Conservation (phyloP, 306 rosid genomes). For the Cicer bijugum region DNA sequence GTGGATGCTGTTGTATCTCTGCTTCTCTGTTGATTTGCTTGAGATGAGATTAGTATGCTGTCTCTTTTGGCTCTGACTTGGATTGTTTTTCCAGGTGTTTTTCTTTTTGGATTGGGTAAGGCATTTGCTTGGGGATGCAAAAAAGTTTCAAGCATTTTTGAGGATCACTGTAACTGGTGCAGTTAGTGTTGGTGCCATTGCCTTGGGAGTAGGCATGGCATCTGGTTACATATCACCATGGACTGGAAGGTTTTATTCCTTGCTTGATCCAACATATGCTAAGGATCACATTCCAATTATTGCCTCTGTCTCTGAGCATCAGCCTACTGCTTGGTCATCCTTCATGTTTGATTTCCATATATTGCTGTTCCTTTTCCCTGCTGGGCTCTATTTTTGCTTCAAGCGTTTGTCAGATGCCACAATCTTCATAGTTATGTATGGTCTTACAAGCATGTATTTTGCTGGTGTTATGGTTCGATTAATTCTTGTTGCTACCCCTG, state of each 20-base stretch:
- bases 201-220: constrained; percentile 91
- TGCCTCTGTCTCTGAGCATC: constrained; percentile 99
- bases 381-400: constrained; percentile 99
- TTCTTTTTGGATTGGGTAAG: constrained; percentile 96
- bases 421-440: constrained; percentile 93
- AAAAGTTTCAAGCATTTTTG: constrained; percentile 84
- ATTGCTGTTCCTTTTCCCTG: constrained; percentile 92
- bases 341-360: constrained; percentile 99
- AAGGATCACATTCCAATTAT: constrained; percentile 98
- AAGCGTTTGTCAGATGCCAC: constrained; percentile 98
- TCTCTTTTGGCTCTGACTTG: constrained; percentile 39
- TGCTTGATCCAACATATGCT: constrained; percentile 98
- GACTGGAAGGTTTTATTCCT: constrained; percentile 97
- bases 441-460: constrained; percentile 98
- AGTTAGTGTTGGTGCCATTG: constrained; percentile 75
- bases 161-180: constrained; percentile 92
- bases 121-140: constrained; percentile 75
- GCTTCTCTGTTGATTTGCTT: constrained; percentile 30
- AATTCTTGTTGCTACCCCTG: constrained; percentile 98
- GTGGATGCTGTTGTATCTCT: not conserved
- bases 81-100: constrained; percentile 63
- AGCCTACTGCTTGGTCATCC: constrained; percentile 99
- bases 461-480: constrained; percentile 99
- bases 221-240: constrained; percentile 99
- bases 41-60: constrained; percentile 33